Evolutionary conservation across 2,329 filamentous ascomycete species (phyloP).

Genomic region (Trichophaea hybrida): DNA sequence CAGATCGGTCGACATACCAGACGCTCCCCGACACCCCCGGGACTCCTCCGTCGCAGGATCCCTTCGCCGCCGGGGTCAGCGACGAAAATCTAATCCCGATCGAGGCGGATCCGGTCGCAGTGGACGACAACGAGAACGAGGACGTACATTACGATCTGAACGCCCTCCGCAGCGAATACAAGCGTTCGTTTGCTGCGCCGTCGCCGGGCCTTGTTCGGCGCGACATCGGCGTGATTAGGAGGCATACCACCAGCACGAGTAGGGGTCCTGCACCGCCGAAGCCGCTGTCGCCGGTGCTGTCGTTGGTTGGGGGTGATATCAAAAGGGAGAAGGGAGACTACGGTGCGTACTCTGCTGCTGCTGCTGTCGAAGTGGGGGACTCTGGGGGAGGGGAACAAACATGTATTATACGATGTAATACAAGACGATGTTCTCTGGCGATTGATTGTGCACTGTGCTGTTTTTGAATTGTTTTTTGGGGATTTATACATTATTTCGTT

Average conservation of each 20-base stretch:
- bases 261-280: background rate
- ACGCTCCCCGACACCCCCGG: slow-evolving; percentile 14
- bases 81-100: background rate
- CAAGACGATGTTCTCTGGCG: background rate
- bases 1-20: slow-evolving; percentile 16
- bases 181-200: background rate
- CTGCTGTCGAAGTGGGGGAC: background rate
- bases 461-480: too few relatives aligned
- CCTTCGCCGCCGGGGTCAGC: background rate
- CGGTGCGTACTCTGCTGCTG: background rate
- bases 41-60: slow-evolving; percentile 2
- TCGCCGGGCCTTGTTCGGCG: background rate
- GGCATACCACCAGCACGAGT: background rate
- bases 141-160: background rate
- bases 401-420: background rate
- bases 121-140: background rate
- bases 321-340: background rate
- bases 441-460: too few relatives aligned
- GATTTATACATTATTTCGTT: too few relatives aligned
- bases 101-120: background rate
- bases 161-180: background rate
- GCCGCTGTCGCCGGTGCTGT: background rate
- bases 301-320: background rate
- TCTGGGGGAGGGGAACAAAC: background rate
- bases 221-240: background rate